These are phyloP conservation scores for Colletotrichum endophyticum DNA, from an alignment of 2,329 filamentous ascomycete species.

Conservation along the genomic window DNA sequence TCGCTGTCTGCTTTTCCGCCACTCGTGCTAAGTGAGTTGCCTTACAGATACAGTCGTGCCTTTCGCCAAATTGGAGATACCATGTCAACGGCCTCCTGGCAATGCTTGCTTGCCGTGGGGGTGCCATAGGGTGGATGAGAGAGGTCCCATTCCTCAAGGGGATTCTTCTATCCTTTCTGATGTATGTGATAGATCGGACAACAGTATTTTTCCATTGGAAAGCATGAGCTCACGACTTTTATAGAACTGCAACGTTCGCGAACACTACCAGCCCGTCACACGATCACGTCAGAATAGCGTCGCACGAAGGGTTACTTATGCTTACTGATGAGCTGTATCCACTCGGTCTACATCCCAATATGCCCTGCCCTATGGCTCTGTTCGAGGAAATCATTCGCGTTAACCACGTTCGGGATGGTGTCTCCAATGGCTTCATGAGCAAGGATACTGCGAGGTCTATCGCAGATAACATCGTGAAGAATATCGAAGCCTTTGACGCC, in stretches of 20 bases:
- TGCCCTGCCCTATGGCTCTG: conserved; percentile 33
- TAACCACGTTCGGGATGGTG: conserved; percentile 36
- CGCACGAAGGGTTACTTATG: conserved; percentile 29
- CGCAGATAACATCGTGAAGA: conserved; percentile 9
- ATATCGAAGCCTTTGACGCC: conserved; percentile 32
- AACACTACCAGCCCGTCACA: conserved; percentile 41
- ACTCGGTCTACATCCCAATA: conserved; percentile 24
- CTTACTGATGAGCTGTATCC: conserved; percentile 26
- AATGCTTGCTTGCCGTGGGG: conserved; percentile 12
- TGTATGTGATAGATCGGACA: background rate
- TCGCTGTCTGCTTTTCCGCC: background rate
- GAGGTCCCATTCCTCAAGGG: background rate
- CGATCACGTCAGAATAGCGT: conserved; percentile 28
- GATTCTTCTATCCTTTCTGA: background rate
- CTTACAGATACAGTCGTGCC: conserved; percentile 10
- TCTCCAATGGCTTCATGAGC: conserved; percentile 2
- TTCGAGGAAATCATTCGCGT: conserved; percentile 38
- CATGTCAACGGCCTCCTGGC: conserved; percentile 19
- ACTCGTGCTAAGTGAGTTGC: background rate
- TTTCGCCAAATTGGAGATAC: conserved; percentile 12
- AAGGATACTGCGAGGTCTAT: conserved; percentile 3
- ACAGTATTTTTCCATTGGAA: background rate
- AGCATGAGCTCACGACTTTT: background rate
- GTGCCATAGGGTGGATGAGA: background rate
- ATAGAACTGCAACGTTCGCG: conserved; percentile 34